Evolutionary conservation across 2,329 filamentous ascomycete species (phyloP).

Genomic region (Stemphylium lycopersici): DNA sequence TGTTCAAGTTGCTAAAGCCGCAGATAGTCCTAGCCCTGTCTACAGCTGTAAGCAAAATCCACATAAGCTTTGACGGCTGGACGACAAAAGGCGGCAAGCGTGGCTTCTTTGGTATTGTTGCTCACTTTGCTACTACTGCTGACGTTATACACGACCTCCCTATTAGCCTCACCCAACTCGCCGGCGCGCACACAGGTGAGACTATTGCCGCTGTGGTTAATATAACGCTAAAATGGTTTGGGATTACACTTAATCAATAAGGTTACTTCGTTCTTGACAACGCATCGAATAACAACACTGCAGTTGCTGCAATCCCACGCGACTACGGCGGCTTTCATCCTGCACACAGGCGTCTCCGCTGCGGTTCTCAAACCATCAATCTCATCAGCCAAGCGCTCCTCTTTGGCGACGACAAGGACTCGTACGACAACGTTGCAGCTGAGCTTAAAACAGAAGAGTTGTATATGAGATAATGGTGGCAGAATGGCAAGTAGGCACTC

Average conservation of each 20-base stretch:
- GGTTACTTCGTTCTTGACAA: no score
- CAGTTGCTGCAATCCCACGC: no score
- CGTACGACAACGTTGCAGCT: no score
- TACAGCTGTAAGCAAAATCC: constrained; percentile 5
- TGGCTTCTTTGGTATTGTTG: constrained; percentile 5
- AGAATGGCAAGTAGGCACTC: no score
- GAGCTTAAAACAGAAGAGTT: no score
- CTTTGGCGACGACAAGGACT: no score
- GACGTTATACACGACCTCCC: constrained; percentile 1
- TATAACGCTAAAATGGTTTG: neutral
- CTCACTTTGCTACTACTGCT: constrained; percentile 4
- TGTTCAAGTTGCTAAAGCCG: constrained; percentile 1
- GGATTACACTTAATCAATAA: neutral
- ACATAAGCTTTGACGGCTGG: constrained; percentile 7
- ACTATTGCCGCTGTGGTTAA: neutral
- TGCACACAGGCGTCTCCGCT: no score
- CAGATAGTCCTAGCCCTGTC: neutral
- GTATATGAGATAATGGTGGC: no score
- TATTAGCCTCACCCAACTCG: constrained; percentile 8
- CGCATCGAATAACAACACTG: no score
- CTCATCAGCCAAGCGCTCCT: no score
- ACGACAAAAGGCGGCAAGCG: constrained; percentile 6
- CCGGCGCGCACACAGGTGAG: constrained; percentile 3
- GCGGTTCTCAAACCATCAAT: neutral
- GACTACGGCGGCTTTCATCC: no score